Conservation (phyloP, 1,139 yeast species). For the Diutina rugosa region DNA sequence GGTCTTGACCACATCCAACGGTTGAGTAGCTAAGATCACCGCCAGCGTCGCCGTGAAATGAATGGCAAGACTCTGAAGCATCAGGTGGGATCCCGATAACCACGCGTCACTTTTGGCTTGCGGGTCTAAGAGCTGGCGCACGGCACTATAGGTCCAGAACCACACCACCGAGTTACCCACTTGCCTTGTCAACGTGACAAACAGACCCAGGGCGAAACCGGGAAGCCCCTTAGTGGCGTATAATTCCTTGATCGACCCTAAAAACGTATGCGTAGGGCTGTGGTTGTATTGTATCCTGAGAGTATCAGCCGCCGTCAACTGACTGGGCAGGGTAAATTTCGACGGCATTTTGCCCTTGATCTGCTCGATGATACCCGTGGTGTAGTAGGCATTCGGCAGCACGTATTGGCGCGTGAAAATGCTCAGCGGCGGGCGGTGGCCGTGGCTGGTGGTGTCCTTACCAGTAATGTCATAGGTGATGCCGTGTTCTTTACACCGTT, state of each 20-base stretch:
- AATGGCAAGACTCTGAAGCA: slow-evolving; percentile 31
- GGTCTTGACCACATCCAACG: slow-evolving; percentile 80
- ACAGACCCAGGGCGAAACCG: slow-evolving; percentile 74
- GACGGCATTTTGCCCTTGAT: slow-evolving; percentile 14
- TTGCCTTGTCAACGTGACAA: slow-evolving; percentile 72
- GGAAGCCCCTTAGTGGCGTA: slow-evolving; percentile 60
- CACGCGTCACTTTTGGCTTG: slow-evolving; percentile 30
- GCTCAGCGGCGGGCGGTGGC: slow-evolving; percentile 13
- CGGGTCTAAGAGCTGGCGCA: slow-evolving; percentile 59
- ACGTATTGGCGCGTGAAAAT: slow-evolving; percentile 23
- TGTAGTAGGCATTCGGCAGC: slow-evolving; percentile 32
- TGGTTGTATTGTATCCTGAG: slow-evolving; percentile 29
- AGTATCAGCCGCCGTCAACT: slow-evolving; percentile 13
- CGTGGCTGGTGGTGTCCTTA: slow-evolving; percentile 9
- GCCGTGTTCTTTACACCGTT: slow-evolving; percentile 11
- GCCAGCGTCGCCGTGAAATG: slow-evolving; percentile 48
- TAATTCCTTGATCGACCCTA: slow-evolving; percentile 49
- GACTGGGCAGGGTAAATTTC: slow-evolving; percentile 10
- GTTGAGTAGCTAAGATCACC: slow-evolving; percentile 76
- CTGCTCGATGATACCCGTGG: slow-evolving; percentile 21
- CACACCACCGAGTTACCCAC: slow-evolving; percentile 69
- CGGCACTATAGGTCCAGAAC: slow-evolving; percentile 69
- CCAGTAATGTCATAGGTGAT: slow-evolving; percentile 15
- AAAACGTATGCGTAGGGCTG: slow-evolving; percentile 41
- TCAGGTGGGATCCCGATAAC: slow-evolving; percentile 33